Conservation (phyloP, 495 filamentous ascomycete genomes). For the Talaromyces trachyspermus region DNA sequence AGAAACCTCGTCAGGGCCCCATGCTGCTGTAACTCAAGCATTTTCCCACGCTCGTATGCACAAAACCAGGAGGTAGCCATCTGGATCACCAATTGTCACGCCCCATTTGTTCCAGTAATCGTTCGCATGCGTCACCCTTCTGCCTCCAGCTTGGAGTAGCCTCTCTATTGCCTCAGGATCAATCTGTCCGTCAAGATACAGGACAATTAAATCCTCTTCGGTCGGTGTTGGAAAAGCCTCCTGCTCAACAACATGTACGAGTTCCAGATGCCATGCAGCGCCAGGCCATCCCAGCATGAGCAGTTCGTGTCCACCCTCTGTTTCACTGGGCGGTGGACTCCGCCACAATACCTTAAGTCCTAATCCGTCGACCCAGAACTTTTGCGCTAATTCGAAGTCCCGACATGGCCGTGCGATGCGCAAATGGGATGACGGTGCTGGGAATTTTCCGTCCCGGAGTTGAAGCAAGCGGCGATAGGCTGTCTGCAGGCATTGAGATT, state of each 20-base stretch:
- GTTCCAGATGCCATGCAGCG: conserved; percentile 12
- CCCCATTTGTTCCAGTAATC: conserved; percentile 15
- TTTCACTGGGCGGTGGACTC: not conserved
- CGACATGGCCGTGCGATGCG: conserved; percentile 3
- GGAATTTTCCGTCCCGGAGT: not conserved
- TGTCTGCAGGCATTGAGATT: not conserved
- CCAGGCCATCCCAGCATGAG: conserved; percentile 13
- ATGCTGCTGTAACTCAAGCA: not conserved
- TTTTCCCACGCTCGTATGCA: conserved; percentile 6
- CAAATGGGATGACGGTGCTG: conserved; percentile 1
- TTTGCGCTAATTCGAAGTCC: conserved; percentile 1
- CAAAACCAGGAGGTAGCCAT: conserved; percentile 12
- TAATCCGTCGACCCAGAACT: conserved; percentile 6
- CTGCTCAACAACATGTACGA: conserved; percentile 11
- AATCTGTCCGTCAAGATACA: conserved; percentile 13
- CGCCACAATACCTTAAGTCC: conserved; percentile 3
- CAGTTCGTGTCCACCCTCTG: conserved; percentile 11
- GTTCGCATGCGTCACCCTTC: conserved; percentile 6
- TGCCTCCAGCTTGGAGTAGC: conserved; percentile 9
- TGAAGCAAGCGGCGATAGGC: conserved; percentile 3
- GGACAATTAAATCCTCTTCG: conserved; percentile 13
- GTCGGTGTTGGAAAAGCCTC: conserved; percentile 9
- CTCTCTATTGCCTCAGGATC: conserved; percentile 7
- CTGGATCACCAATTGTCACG: conserved; percentile 12
- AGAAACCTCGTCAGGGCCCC: conserved; percentile 1